phyloP scores from a whole-genome alignment of 2,329 filamentous ascomycete species.

The Cryphonectria naterciae region DNA sequence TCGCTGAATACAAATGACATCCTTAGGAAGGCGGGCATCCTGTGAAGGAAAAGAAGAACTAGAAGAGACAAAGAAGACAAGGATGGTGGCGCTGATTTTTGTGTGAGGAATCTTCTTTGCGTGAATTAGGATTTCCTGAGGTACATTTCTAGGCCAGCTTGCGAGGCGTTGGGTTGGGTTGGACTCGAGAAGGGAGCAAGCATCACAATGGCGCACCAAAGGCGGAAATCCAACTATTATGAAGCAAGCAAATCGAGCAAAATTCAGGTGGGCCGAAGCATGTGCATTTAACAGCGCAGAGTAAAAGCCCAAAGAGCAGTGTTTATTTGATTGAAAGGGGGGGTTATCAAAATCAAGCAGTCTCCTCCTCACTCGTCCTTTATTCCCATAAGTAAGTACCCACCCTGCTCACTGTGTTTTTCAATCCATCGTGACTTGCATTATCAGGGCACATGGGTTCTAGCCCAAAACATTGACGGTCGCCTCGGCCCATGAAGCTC shows the following conservation, averaged over 20 bases:
- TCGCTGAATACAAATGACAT: slow-evolving; percentile 68
- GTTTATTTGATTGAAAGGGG: background rate
- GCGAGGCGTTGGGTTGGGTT: slow-evolving; percentile 10
- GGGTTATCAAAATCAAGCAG: background rate
- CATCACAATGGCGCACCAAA: background rate
- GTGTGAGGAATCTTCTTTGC: no score
- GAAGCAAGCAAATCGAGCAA: background rate
- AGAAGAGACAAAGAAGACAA: no score
- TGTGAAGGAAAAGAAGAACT: background rate
- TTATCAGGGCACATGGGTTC: background rate
- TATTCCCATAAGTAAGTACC: background rate
- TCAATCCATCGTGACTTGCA: background rate
- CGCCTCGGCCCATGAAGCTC: background rate
- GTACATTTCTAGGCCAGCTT: background rate
- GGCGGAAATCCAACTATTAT: background rate
- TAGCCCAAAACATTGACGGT: background rate
- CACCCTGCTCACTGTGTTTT: no score
- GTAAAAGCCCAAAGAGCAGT: background rate
- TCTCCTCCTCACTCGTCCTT: background rate
- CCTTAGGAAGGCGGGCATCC: slow-evolving; percentile 55
- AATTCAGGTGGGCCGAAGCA: background rate
- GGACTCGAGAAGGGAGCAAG: background rate
- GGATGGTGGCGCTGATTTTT: background rate
- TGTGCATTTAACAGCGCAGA: background rate
- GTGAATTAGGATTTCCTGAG: background rate